A percentile compares a stretch with the other conserved stretches of the same genome.
Conservation (phyloP, 169 alveolate species). For the Plasmodium gaboni region DNA sequence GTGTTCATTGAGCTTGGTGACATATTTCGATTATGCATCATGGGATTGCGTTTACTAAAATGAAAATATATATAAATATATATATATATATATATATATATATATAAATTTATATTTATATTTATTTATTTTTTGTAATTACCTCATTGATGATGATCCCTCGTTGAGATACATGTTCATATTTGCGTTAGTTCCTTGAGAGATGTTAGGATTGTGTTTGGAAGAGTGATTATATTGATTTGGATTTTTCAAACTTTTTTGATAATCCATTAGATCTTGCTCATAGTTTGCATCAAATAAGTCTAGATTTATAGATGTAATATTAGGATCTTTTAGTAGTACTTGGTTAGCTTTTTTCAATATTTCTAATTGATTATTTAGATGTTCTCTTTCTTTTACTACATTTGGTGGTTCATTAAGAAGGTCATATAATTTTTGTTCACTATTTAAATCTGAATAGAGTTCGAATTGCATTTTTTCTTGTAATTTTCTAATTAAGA, state of each 20-base stretch:
- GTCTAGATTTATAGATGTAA: conserved; percentile 75
- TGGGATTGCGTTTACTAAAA: conserved; percentile 32
- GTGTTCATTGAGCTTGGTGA: conserved; percentile 35
- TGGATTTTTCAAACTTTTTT: conserved; percentile 18
- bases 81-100: neutral
- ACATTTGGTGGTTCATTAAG: conserved; percentile 89
- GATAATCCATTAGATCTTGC: conserved; percentile 60
- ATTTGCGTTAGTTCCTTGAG: neutral
- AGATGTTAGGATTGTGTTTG: conserved; percentile 7
- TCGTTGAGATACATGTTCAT: neutral
- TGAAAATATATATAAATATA: neutral
- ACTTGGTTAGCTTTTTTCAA: conserved; percentile 87
- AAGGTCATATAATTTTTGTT: conserved; percentile 77
- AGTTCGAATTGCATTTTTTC: conserved; percentile 83
- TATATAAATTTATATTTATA: neutral
- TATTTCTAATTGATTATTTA: conserved; percentile 83
- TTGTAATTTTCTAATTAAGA: conserved; percentile 87
- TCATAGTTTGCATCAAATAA: conserved; percentile 69
- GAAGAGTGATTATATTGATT: neutral
- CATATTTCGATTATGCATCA: conserved; percentile 25
- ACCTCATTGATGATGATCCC: neutral
- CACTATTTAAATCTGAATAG: conserved; percentile 82
- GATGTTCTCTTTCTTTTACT: conserved; percentile 85
- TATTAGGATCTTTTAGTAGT: conserved; percentile 84
- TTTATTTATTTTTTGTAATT: neutral